These are phyloP conservation scores for Acanthamoeba divionensis DNA, from an alignment of 208 protist species.

Conservation along the genomic window DNA sequence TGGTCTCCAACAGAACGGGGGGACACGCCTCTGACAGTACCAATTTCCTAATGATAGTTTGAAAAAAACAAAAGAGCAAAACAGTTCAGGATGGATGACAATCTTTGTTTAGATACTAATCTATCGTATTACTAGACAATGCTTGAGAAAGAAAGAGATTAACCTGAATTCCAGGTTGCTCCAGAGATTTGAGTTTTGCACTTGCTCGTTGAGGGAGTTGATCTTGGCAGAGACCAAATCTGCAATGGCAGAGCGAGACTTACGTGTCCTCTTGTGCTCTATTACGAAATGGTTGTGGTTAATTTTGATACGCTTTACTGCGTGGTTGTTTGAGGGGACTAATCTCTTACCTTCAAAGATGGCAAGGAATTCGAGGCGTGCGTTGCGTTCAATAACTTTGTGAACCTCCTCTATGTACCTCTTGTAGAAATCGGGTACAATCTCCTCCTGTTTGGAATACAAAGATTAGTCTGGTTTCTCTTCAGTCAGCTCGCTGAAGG, in stretches of 20 bases:
- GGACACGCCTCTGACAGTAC: conserved; percentile 62
- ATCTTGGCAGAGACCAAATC: conserved; percentile 89
- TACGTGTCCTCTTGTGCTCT: conserved; percentile 8
- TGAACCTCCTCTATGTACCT: conserved; percentile 89
- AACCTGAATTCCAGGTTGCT: conserved; percentile 79
- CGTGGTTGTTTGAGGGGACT: neutral
- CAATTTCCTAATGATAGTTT: neutral
- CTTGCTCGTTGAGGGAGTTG: conserved; percentile 80
- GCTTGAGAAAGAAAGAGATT: neutral
- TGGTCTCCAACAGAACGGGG: conserved; percentile 77
- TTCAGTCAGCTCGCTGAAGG: neutral
- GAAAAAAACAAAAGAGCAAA: neutral
- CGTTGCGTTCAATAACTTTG: conserved; percentile 85
- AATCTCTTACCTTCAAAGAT: neutral
- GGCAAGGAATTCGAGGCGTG: conserved; percentile 87
- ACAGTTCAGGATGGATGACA: too few relatives aligned
- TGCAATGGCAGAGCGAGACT: conserved; percentile 81
- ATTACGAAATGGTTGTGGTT: neutral
- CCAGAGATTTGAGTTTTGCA: conserved; percentile 83
- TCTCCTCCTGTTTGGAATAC: conserved; percentile 78
- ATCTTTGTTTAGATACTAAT: neutral
- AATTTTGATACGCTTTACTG: neutral
- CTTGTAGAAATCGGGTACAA: conserved; percentile 87
- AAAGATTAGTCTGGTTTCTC: conserved; percentile 60
- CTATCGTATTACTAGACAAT: neutral